Base-by-base conservation (phyloP, 78 protist genomes). In the Dictyostelium brefeldianum region DNA sequence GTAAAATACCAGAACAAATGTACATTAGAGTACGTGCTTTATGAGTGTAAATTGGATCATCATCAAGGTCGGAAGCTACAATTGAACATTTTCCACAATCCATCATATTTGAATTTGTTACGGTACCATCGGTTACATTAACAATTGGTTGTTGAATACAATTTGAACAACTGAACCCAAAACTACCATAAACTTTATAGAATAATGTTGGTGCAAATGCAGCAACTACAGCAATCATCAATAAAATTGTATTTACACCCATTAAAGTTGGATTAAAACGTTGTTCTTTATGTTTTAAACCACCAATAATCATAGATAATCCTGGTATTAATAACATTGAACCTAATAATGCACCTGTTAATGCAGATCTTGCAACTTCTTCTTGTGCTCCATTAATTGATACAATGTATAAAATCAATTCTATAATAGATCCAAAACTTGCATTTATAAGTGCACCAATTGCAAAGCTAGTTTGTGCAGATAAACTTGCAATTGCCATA, bases 381-480 rank as follows among this genome's bases (percentile, higher is more conserved):
- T 53, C 83, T 74, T 92, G 90, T 57, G 74, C 41, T 5, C 92
- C 81, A 64, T 69, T 80, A 46, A 93, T 83, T 15, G 96, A 54
- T 18, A 64, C 83, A 73, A 81, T 20, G 74, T 95, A 97, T 31
- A 95, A 78, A 64, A 95, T 93, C 80, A 97, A 75, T 54, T 97
- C 98, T 10, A 97, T 84, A 65, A 95, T 94, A 22, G 97, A 94
- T 18, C 98, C 97, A 65, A 97, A 95, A 64, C 95, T 94, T 46
- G 98, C 97, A 65, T 95, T 97, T 20, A 97, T 83, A 46, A 97
- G 53, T 29, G 98, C 98, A 73, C 98, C 98, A 41, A 95, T 91
- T 27, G 96, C 96, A 56, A 94, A 95, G 51, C 83, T 90, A 29
- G 95, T 94, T 80, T 97, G 98, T 5, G 97, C 97, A 0, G 96